Evolutionary conservation across 202 grass and related monocot genomes (phyloP), one percentile per base, ranked within the genome.

Genomic region (Miscanthus sacchariflorus): DNA sequence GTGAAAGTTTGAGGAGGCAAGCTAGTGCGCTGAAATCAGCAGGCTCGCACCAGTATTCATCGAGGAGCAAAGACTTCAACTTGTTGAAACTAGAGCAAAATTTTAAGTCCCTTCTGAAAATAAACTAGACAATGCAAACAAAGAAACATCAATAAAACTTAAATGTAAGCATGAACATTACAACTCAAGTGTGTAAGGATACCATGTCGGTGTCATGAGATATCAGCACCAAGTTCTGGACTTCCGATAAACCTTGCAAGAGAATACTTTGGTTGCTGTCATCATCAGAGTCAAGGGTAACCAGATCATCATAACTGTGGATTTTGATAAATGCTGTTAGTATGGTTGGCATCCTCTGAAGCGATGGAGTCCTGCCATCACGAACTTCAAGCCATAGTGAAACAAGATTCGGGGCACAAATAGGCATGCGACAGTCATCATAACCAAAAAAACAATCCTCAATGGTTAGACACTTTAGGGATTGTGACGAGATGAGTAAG

Each of bases 371-470:
- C 8, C 9, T 61, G 21, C 21, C 58, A 1, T 24, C 8, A 9
- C 3, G 0, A 3, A 61, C 9, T 61, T 61, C 58, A 61, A 61
- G 21, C 58, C 58, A 23, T 11, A 61, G 9, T 24, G 58, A 61
- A 23, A 61, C 21, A 23, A 61, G 58, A 24, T 23, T 61, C 58
- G 58, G 58, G 21, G 58, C 21, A 24, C 8, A 23, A 9, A 61
- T 61, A 23, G 58, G 58, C 3, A 61, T 0, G 21, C 9, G 58
- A 0, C 2, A 9, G 0, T 23, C 18, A 0, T 61, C 6, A 4
- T 48, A 0, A 48, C 0, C 0, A 23, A 61, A 61, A 24, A 0
- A 4, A 24, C 21, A 0, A 23, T 0, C 0, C 15, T 21, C 0
- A 2, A 61, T 23, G 9, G 21, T 61, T 61, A 61, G 58, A 61